Conservation (phyloP, 495 filamentous ascomycete genomes). For the Sphaerosporella brunnea region DNA sequence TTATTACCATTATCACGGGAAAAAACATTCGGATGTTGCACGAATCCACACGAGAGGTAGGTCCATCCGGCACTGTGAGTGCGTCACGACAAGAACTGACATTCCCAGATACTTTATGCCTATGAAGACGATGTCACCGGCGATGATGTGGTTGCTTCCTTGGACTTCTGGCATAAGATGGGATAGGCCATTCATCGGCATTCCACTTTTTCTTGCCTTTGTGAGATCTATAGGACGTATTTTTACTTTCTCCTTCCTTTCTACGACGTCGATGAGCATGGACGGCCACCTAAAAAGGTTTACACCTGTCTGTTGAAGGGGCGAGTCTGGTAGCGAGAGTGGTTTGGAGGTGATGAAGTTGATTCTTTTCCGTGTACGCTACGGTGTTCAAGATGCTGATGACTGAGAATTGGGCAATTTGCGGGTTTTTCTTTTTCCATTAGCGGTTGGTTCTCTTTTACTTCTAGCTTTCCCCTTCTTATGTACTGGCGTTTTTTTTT, state of each 20-base stretch:
- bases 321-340: no score
- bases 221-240: neutral
- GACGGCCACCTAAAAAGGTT: no score
- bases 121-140: constrained; percentile 85
- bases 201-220: neutral
- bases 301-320: no score
- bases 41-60: constrained; percentile 85
- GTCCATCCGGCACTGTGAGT: constrained; percentile 13
- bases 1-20: constrained; percentile 85
- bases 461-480: no score
- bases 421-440: no score
- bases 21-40: constrained; percentile 96
- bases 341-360: no score
- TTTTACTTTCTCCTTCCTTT: constrained; percentile 2
- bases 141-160: constrained; percentile 79
- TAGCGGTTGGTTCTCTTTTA: no score
- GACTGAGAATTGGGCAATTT: no score
- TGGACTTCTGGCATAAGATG: constrained; percentile 80
- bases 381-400: no score
- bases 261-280: neutral
- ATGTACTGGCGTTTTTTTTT: no score
- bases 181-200: neutral
- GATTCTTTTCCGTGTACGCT: no score
- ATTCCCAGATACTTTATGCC: constrained; percentile 66
- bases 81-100: constrained; percentile 12